Evolutionary conservation across 345 rosid species (phyloP).

Genomic region (Euphorbia lathyris): DNA sequence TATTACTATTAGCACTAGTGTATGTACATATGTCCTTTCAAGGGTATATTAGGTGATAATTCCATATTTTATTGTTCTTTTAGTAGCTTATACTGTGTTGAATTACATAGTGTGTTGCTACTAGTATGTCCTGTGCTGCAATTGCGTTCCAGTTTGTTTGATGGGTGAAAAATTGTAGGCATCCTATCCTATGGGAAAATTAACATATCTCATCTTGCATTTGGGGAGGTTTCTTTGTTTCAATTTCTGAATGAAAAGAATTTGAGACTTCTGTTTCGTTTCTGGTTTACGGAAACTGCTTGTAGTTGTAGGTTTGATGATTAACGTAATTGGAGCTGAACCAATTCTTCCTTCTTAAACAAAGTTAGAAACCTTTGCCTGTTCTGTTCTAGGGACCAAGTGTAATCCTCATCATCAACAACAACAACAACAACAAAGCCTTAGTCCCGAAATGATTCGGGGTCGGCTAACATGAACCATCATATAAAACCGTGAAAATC

Average conservation of each 20-base stretch:
- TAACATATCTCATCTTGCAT: background rate
- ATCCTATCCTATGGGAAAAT: background rate
- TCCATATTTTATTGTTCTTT: background rate
- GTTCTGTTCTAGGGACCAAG: background rate
- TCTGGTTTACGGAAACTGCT: background rate
- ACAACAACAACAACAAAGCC: no score
- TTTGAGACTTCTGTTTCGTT: background rate
- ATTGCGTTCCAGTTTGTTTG: background rate
- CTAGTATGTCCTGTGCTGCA: background rate
- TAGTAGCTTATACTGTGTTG: background rate
- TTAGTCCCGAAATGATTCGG: no score
- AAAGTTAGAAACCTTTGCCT: background rate
- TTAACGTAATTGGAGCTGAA: background rate
- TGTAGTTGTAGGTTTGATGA: no score
- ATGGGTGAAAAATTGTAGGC: background rate
- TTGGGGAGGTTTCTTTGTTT: background rate
- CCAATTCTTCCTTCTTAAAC: background rate
- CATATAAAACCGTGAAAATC: no score
- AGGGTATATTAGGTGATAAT: background rate
- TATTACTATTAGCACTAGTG: background rate
- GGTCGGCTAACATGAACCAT: no score
- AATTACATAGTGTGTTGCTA: background rate
- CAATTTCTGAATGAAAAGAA: background rate
- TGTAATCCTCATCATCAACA: background rate
- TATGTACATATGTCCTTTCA: background rate